Evolutionary conservation across 371 early-diverging fungal genomes (phyloP).

Genomic region (Coemansia sp.): DNA sequence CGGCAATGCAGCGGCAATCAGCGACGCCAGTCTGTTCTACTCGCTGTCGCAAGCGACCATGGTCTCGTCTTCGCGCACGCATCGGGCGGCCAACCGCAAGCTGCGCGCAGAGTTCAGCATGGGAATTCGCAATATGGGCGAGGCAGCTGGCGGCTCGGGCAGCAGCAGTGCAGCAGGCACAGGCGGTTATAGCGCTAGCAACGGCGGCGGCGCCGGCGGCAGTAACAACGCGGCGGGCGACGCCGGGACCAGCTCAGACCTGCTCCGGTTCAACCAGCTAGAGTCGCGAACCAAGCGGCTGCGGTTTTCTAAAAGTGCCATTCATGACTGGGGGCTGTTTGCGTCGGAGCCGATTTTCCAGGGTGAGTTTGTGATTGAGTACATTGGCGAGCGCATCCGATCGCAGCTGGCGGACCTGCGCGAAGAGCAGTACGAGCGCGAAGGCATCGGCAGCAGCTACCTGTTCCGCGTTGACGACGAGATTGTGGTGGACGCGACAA

Average conservation of each 20-base stretch:
- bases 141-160: not conserved
- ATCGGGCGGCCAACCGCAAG: constrained; percentile 52
- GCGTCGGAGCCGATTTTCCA: constrained; percentile 87
- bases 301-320: constrained; percentile 82
- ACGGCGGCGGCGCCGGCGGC: not conserved
- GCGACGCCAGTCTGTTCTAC: constrained; percentile 26
- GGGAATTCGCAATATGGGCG: constrained; percentile 31
- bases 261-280: constrained; percentile 85
- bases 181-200: not conserved
- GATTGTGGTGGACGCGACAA: constrained; percentile 97
- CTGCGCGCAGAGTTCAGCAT: constrained; percentile 51
- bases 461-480: constrained; percentile 96
- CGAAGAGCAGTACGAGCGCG: constrained; percentile 86
- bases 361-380: constrained; percentile 96
- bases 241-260: constrained; percentile 57
- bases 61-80: constrained; percentile 48
- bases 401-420: constrained; percentile 94
- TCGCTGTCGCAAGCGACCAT: constrained; percentile 39
- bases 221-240: constrained; percentile 11
- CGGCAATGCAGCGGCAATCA: constrained; percentile 7
- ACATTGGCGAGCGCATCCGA: constrained; percentile 97
- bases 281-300: constrained; percentile 85
- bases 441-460: constrained; percentile 93
- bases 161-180: not conserved
- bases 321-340: constrained; percentile 97